These are phyloP conservation scores for Trichosanthes cucumerina DNA, from an alignment of 306 rosid genomes.

Conservation along the genomic window DNA sequence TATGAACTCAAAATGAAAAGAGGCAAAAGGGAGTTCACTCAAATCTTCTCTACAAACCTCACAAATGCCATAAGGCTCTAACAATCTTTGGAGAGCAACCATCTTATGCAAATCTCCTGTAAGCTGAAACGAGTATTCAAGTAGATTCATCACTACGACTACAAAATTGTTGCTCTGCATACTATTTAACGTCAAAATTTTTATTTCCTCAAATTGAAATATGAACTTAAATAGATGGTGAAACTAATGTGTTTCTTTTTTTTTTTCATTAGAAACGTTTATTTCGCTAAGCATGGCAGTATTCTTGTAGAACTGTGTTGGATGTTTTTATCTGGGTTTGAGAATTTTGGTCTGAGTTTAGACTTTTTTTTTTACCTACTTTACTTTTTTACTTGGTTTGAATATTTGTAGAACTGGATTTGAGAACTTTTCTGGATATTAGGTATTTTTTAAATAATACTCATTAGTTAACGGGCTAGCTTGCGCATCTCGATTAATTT, in stretches of 20 bases:
- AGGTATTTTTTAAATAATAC: neutral
- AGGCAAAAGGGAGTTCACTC: neutral
- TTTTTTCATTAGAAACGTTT: neutral
- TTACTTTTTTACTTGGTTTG: neutral
- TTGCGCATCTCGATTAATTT: neutral
- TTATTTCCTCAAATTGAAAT: neutral
- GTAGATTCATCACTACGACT: neutral
- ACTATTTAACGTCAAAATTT: neutral
- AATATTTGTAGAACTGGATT: neutral
- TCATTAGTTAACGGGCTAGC: neutral
- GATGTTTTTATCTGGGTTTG: neutral
- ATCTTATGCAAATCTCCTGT: constrained; percentile 49
- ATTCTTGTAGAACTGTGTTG: neutral
- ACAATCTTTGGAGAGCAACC: constrained; percentile 51
- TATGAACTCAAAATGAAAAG: neutral
- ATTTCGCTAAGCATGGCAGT: neutral
- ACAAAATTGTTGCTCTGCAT: neutral
- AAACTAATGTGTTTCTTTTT: neutral
- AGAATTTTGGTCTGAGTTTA: neutral
- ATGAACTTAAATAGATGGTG: neutral
- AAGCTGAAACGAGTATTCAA: constrained; percentile 24
- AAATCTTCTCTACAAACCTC: constrained; percentile 32
- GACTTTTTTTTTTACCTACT: neutral
- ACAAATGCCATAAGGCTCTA: constrained; percentile 49
- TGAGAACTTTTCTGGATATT: neutral